phyloP scores from a whole-genome alignment of 768 basidiomycete genomes.

The Filobasidium floriforme region DNA sequence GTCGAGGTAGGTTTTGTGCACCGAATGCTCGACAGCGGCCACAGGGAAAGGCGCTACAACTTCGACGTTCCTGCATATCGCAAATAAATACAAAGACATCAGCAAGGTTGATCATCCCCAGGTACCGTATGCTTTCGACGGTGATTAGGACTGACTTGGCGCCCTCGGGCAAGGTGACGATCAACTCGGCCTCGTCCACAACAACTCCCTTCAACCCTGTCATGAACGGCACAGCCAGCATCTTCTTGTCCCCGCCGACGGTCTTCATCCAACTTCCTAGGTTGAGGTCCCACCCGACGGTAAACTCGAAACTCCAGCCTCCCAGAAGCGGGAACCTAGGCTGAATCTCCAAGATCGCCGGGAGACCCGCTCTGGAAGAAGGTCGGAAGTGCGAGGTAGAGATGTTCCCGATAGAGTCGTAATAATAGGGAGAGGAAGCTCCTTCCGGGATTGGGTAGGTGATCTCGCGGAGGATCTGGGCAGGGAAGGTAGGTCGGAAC shows the following conservation, averaged over 20 bases:
- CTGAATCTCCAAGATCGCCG: conserved; percentile 60
- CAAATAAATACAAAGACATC: no score
- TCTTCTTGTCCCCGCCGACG: conserved; percentile 59
- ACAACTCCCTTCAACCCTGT: conserved; percentile 71
- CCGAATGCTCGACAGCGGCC: conserved; percentile 55
- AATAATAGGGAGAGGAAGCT: conserved; percentile 75
- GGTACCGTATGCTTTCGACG: background rate
- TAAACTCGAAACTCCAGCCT: conserved; percentile 96
- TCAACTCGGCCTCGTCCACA: conserved; percentile 69
- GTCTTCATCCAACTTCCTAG: conserved; percentile 56
- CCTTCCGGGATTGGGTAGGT: conserved; percentile 75
- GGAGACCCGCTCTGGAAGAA: conserved; percentile 55
- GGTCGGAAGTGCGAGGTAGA: conserved; percentile 80
- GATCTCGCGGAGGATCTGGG: conserved; percentile 59
- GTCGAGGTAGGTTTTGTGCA: conserved; percentile 81
- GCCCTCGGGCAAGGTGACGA: conserved; percentile 85
- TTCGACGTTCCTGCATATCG: conserved; percentile 59
- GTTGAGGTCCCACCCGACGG: conserved; percentile 86
- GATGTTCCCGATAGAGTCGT: conserved; percentile 89
- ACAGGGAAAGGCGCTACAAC: conserved; percentile 72
- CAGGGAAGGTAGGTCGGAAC: conserved; percentile 60
- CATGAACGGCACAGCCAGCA: conserved; percentile 76
- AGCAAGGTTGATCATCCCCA: background rate
- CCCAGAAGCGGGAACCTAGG: conserved; percentile 91
- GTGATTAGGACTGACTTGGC: conserved; percentile 62